Conservation (phyloP, 2,329 filamentous ascomycete genomes). For the Penicillium sp. region DNA sequence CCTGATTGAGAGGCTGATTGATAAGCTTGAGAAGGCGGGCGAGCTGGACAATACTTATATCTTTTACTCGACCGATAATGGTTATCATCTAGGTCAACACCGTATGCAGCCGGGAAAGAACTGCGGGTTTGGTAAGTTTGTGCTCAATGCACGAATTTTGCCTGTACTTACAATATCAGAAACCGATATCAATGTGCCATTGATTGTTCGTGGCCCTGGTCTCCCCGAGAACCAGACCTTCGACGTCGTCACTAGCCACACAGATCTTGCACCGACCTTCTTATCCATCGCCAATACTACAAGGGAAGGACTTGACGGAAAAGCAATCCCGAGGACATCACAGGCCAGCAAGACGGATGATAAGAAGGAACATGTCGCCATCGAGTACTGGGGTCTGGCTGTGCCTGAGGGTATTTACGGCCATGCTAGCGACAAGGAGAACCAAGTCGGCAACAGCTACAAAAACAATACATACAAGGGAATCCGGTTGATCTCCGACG, state of each 20-base stretch:
- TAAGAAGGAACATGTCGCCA: slow-evolving; percentile 54
- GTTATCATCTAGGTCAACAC: slow-evolving; percentile 60
- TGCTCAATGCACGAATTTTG: no score
- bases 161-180: slow-evolving; percentile 12
- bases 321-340: slow-evolving; percentile 47
- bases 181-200: slow-evolving; percentile 56
- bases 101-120: slow-evolving; percentile 57
- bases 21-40: slow-evolving; percentile 38
- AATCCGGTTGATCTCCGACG: slow-evolving; percentile 52
- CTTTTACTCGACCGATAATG: slow-evolving; percentile 60
- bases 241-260: slow-evolving; percentile 58
- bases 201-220: slow-evolving; percentile 59
- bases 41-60: slow-evolving; percentile 55
- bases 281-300: slow-evolving; percentile 42
- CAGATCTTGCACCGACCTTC: slow-evolving; percentile 63
- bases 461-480: slow-evolving; percentile 62
- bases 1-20: slow-evolving; percentile 47
- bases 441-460: slow-evolving; percentile 16
- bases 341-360: slow-evolving; percentile 21
- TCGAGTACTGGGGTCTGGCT: slow-evolving; percentile 56
- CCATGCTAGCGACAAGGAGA: slow-evolving; percentile 20
- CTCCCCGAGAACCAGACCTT: slow-evolving; percentile 44
- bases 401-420: slow-evolving; percentile 30
- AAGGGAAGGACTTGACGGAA: slow-evolving; percentile 55
- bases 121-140: slow-evolving; percentile 52